These are phyloP conservation scores for Fusarium tuaranense DNA, from an alignment of 2,329 filamentous ascomycete species.

Conservation along the genomic window DNA sequence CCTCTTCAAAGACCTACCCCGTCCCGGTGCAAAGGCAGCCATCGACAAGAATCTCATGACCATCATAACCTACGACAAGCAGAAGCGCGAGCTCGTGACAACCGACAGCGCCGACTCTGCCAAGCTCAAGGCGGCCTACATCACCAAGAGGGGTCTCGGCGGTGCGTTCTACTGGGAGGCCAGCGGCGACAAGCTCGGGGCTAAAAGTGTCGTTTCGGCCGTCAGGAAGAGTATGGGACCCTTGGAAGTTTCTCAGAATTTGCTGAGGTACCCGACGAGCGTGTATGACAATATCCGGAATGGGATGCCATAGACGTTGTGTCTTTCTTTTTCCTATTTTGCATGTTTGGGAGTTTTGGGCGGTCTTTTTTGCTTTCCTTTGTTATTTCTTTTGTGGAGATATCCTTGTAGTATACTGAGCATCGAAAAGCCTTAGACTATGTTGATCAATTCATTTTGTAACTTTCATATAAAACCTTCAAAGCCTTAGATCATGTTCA, in stretches of 20 bases:
- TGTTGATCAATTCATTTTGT: slow-evolving; percentile 1
- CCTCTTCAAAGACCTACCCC: slow-evolving; percentile 80
- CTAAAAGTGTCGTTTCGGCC: slow-evolving; percentile 68
- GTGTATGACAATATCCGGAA: slow-evolving; percentile 68
- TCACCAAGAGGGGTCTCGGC: slow-evolving; percentile 71
- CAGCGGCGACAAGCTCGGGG: slow-evolving; percentile 69
- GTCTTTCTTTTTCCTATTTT: slow-evolving; percentile 13
- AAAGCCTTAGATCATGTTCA: background rate
- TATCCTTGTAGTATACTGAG: slow-evolving; percentile 16
- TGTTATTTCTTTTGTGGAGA: slow-evolving; percentile 6
- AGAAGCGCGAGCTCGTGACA: slow-evolving; percentile 71
- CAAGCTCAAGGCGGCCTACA: slow-evolving; percentile 71
- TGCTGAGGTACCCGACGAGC: slow-evolving; percentile 67
- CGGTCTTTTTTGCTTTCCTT: background rate
- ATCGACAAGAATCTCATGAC: slow-evolving; percentile 70
- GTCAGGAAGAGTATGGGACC: slow-evolving; percentile 59
- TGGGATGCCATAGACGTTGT: slow-evolving; percentile 44
- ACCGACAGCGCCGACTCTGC: slow-evolving; percentile 75
- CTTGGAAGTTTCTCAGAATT: slow-evolving; percentile 64
- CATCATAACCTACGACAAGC: slow-evolving; percentile 77
- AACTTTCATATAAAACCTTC: background rate
- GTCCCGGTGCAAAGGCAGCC: slow-evolving; percentile 65
- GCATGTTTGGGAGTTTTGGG: slow-evolving; percentile 14
- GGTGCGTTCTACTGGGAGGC: slow-evolving; percentile 91
- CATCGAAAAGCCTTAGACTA: slow-evolving; percentile 29